Base-by-base conservation (phyloP, 2,329 filamentous ascomycete species). In the Tolypocladium pustulatum region DNA sequence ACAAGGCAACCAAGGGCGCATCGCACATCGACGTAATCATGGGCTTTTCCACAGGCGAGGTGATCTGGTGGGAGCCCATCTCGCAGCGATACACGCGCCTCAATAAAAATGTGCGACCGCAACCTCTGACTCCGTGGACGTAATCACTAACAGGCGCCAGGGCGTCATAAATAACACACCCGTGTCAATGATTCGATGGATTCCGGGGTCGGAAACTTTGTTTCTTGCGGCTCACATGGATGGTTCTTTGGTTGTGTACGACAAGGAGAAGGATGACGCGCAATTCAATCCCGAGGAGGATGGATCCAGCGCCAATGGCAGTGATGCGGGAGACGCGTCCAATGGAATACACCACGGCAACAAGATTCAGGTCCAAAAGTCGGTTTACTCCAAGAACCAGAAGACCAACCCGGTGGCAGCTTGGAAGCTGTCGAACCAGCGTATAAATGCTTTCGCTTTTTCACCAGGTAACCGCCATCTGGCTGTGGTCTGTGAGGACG, bases 21-120 rank as follows among this genome's bases (percentile, higher is more conserved):
- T 85, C 81, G 6, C 93, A 97, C 68, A 81, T 99, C 49, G 94
- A 99, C 70, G 80, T 99, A 25, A 86, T 96, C 59, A 89, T 99
- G 85, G 94, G 94, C 1, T 97, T 96, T 68, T 97, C 93, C 8
- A 95, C 92, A 0, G 91, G 92, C 43, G 94, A 99, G 72, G 91
- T 99, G 54, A 93, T 99, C 62, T 99, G 94, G 94, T 97, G 94
- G 78, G 94, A 99, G 73, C 92, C 94, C 13, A 90, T 97, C 67
- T 93, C 91, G 43, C 93, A 97, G 67, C 91, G 95, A 70, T 99
- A 99, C 72, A 90, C 91, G 3, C 86, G 94, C 25, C 81, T 99
- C 67, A 99, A 99, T 71, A 99, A 99, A 76, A 97, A 97, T 71
- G 87, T 89, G 73, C 65, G 81, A 62, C 49, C 30, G 20, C 22